Percentiles rank a stretch among this genome's conserved stretches.
These are phyloP conservation scores for Exophiala mesophila DNA, from an alignment of 2,329 filamentous ascomycete genomes.

Conservation along the genomic window DNA sequence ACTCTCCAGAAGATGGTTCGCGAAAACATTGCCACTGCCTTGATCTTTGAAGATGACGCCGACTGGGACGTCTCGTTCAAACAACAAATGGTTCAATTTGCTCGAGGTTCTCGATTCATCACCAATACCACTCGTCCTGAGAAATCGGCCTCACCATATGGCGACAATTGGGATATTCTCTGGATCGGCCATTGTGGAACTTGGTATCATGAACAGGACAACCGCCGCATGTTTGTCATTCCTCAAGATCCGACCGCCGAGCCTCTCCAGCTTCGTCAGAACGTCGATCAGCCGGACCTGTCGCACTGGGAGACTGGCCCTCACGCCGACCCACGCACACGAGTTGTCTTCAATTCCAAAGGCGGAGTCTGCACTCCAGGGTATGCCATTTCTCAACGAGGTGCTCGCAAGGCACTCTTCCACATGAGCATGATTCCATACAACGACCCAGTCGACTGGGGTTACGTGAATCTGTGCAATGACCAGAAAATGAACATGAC, in stretches of 20 bases:
- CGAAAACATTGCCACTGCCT: constrained; percentile 43
- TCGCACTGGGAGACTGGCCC: constrained; percentile 16
- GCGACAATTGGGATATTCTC: constrained; percentile 50
- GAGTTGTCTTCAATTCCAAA: constrained; percentile 16
- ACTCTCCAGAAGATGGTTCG: constrained; percentile 39
- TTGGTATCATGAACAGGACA: constrained; percentile 28
- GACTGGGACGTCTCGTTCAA: constrained; percentile 55
- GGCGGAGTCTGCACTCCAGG: constrained; percentile 20
- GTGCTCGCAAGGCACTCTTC: constrained; percentile 22
- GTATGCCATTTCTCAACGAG: constrained; percentile 23
- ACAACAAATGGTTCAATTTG: constrained; percentile 42
- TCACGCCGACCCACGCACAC: constrained; percentile 12
- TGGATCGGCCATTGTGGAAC: constrained; percentile 49
- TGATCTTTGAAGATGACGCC: constrained; percentile 54
- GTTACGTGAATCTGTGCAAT: constrained; percentile 17
- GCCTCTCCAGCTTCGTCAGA: constrained; percentile 20
- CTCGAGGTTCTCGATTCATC: constrained; percentile 30
- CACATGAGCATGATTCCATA: constrained; percentile 21
- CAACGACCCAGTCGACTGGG: constrained; percentile 20
- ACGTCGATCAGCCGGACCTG: constrained; percentile 17
- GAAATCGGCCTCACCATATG: constrained; percentile 41
- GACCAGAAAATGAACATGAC: constrained; percentile 13
- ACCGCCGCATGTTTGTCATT: constrained; percentile 28
- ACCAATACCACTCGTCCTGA: constrained; percentile 26
- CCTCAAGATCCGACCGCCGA: constrained; percentile 31